phyloP scores from a whole-genome alignment of 2,329 filamentous ascomycete species.

The Sarocladium brachiariae region DNA sequence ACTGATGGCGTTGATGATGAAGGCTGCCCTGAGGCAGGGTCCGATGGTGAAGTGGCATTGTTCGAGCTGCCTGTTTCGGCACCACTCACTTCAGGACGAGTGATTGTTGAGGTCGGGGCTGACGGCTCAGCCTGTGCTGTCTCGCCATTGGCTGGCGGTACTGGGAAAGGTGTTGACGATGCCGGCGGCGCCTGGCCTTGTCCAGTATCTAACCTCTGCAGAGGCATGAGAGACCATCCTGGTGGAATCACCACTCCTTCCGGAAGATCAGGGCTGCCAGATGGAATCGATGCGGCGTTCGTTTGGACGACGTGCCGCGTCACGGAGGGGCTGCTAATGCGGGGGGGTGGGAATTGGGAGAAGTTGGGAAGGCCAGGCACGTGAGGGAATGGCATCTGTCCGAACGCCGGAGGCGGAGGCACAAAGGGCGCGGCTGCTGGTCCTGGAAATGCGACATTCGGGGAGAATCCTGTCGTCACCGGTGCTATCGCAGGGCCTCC shows the following conservation, averaged over 20 bases:
- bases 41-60: not conserved
- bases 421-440: not conserved
- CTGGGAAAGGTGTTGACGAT: conserved; percentile 18
- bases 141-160: conserved; percentile 13
- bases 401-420: not conserved
- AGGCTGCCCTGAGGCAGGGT: not conserved
- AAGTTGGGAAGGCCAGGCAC: not conserved
- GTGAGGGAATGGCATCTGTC: not conserved
- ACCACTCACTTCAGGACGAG: not conserved
- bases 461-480: not conserved
- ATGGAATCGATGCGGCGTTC: conserved; percentile 45
- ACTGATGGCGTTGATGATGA: not conserved
- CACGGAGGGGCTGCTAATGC: conserved; percentile 34
- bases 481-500: not conserved
- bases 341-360: conserved; percentile 22
- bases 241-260: conserved; percentile 57
- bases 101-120: conserved; percentile 10
- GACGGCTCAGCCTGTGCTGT: conserved; percentile 11
- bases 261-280: conserved; percentile 55
- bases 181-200: conserved; percentile 17
- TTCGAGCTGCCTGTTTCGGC: not conserved
- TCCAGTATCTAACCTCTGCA: conserved; percentile 46
- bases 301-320: conserved; percentile 40
- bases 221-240: conserved; percentile 58
- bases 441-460: not conserved